Percentiles rank a stretch among this genome's conserved stretches.
Evolutionary conservation across 352 stramenopile species (phyloP).

Genomic region (Elongisporangium anandrum): DNA sequence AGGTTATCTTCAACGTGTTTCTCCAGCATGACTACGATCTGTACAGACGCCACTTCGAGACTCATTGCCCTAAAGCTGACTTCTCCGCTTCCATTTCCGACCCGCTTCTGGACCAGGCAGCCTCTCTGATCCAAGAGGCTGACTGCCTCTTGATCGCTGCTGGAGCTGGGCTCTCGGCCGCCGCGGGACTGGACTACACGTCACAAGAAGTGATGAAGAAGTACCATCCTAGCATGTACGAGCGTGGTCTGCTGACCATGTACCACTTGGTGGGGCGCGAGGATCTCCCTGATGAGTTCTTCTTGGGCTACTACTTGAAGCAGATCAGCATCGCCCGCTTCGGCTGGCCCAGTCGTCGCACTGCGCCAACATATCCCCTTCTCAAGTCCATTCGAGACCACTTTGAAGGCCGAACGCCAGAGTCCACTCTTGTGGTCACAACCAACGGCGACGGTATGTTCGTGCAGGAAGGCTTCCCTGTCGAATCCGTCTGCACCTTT

Average conservation of each 20-base stretch:
- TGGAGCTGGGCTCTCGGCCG: slow-evolving; percentile 57
- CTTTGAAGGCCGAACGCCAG: slow-evolving; percentile 17
- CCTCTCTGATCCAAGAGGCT: slow-evolving; percentile 28
- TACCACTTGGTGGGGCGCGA: slow-evolving; percentile 55
- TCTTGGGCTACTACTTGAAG: slow-evolving; percentile 65
- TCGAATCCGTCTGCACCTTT: slow-evolving; percentile 46
- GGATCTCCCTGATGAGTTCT: slow-evolving; percentile 31
- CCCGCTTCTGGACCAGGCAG: slow-evolving; percentile 20
- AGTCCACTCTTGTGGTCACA: slow-evolving; percentile 60
- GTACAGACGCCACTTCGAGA: slow-evolving; percentile 38
- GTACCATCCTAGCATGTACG: slow-evolving; percentile 41
- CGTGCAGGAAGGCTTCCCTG: slow-evolving; percentile 56
- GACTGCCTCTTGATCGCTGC: slow-evolving; percentile 61
- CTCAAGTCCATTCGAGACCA: slow-evolving; percentile 38
- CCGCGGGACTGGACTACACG: slow-evolving; percentile 67
- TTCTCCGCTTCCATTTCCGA: slow-evolving; percentile 1
- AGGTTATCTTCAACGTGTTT: slow-evolving; percentile 73
- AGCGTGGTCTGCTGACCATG: slow-evolving; percentile 39
- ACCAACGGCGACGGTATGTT: slow-evolving; percentile 75
- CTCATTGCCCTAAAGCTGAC: slow-evolving; percentile 7
- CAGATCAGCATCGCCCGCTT: slow-evolving; percentile 50
- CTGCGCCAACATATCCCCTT: slow-evolving; percentile 41
- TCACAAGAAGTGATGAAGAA: slow-evolving; percentile 57
- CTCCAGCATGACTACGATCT: slow-evolving; percentile 45
- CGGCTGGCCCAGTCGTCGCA: slow-evolving; percentile 43